Percentiles rank a stretch among this genome's conserved stretches.
These are phyloP conservation scores for Geum urbanum DNA, from an alignment of 306 rosid species.

Conservation along the genomic window DNA sequence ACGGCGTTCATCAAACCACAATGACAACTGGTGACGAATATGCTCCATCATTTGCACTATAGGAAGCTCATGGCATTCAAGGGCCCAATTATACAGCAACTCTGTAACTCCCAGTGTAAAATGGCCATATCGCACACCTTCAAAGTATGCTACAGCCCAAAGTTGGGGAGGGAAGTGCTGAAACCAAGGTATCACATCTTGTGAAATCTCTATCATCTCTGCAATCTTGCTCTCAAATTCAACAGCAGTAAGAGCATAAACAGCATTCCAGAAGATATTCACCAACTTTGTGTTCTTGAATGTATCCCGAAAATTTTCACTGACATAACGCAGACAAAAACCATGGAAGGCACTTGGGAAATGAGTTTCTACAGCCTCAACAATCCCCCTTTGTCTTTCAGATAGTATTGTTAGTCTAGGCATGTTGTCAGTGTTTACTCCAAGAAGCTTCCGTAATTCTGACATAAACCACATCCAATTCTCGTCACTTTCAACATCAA, in stretches of 20 bases:
- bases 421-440: constrained; percentile 93
- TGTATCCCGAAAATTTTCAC: constrained; percentile 92
- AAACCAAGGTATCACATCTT: constrained; percentile 77
- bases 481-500: constrained; percentile 84
- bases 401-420: constrained; percentile 91
- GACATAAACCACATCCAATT: constrained; percentile 99
- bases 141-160: constrained; percentile 97
- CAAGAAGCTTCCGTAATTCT: constrained; percentile 89
- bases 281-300: constrained; percentile 92
- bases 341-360: constrained; percentile 93
- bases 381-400: constrained; percentile 76
- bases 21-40: constrained; percentile 64
- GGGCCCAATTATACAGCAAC: constrained; percentile 94
- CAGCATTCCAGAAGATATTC: constrained; percentile 97
- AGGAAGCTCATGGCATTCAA: constrained; percentile 96
- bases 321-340: constrained; percentile 79
- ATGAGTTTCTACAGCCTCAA: constrained; percentile 91
- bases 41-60: constrained; percentile 96
- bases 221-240: constrained; percentile 84
- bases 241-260: constrained; percentile 86
- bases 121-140: constrained; percentile 91
- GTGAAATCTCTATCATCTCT: constrained; percentile 91
- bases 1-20: constrained; percentile 74
- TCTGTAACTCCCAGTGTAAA: constrained; percentile 86
- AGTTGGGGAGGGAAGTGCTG: constrained; percentile 85